phyloP scores from a whole-genome alignment of 2,329 filamentous ascomycete genomes.

The Pseudopyrenochaeta lycopersici region DNA sequence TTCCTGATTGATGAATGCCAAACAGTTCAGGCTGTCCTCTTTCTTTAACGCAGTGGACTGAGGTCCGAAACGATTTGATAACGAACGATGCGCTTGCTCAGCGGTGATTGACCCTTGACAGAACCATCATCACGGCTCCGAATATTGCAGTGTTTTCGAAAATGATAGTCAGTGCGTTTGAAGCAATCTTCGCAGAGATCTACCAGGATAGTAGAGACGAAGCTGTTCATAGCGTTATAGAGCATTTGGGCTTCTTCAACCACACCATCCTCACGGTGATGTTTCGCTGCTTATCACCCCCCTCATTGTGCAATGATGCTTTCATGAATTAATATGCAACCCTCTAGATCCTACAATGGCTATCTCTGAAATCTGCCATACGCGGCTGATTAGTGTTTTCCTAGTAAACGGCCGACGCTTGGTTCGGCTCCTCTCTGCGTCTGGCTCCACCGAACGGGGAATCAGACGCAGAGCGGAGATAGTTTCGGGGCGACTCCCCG shows the following conservation, averaged over 20 bases:
- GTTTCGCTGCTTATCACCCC: not conserved
- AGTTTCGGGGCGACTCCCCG: no score
- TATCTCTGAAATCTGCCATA: not conserved
- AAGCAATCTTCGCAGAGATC: constrained; percentile 49
- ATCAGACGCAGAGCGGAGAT: no score
- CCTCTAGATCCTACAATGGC: not conserved
- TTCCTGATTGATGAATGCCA: not conserved
- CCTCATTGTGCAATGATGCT: not conserved
- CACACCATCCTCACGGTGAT: constrained; percentile 2
- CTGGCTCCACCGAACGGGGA: no score
- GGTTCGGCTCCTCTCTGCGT: no score
- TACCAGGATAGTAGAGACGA: constrained; percentile 35
- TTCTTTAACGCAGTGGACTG: constrained; percentile 8
- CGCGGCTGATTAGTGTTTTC: not conserved
- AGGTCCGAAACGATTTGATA: constrained; percentile 3
- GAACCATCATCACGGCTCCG: constrained; percentile 7
- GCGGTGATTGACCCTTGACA: not conserved
- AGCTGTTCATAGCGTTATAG: constrained; percentile 12
- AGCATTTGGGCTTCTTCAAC: constrained; percentile 8
- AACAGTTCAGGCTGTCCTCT: not conserved
- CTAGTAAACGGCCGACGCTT: no score
- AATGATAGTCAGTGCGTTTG: constrained; percentile 40
- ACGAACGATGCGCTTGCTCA: constrained; percentile 8
- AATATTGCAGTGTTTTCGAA: constrained; percentile 5
- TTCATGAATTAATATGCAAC: constrained; percentile 1